phyloP scores from a whole-genome alignment of 2,329 filamentous ascomycete genomes.

The Trichothecium roseum region DNA sequence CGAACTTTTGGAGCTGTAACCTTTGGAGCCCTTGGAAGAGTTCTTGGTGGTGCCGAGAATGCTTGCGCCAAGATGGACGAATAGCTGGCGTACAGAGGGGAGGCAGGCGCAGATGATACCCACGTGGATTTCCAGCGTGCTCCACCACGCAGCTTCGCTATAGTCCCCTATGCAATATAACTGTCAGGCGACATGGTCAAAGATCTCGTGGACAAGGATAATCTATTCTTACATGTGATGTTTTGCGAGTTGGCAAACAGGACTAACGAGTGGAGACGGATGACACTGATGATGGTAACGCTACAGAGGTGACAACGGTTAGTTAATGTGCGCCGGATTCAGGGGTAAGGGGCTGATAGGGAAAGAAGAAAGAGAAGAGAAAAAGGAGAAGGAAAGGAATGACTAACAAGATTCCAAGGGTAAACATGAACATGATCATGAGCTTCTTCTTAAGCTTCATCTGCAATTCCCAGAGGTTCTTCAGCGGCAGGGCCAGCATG shows the following conservation, averaged over 20 bases:
- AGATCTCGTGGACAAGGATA: too few species aligned
- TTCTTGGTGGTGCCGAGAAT: constrained; percentile 1
- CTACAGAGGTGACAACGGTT: too few species aligned
- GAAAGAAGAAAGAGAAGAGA: not conserved
- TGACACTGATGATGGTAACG: too few species aligned
- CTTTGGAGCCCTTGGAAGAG: not conserved
- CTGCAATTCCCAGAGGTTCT: constrained; percentile 22
- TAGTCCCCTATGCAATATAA: too few species aligned
- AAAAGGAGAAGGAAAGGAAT: not conserved
- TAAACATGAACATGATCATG: constrained; percentile 30
- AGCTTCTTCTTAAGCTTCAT: constrained; percentile 30
- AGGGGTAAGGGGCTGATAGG: too few species aligned
- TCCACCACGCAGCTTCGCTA: constrained; percentile 12
- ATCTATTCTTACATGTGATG: constrained; percentile 8
- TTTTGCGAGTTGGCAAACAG: constrained; percentile 13
- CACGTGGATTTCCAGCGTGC: constrained; percentile 12
- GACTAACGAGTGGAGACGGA: constrained; percentile 11
- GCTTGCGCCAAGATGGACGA: constrained; percentile 8
- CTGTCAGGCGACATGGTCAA: constrained; percentile 11
- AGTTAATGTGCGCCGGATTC: too few species aligned
- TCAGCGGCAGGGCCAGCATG: constrained; percentile 33
- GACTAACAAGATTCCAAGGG: constrained; percentile 26
- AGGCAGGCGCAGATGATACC: constrained; percentile 15
- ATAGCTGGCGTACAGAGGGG: constrained; percentile 11
- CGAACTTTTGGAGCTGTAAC: not conserved